Evolutionary conservation across 116 monocot genomes (phyloP), one percentile per base, ranked within the genome.

Genomic region (Phalaenopsis hybrid): DNA sequence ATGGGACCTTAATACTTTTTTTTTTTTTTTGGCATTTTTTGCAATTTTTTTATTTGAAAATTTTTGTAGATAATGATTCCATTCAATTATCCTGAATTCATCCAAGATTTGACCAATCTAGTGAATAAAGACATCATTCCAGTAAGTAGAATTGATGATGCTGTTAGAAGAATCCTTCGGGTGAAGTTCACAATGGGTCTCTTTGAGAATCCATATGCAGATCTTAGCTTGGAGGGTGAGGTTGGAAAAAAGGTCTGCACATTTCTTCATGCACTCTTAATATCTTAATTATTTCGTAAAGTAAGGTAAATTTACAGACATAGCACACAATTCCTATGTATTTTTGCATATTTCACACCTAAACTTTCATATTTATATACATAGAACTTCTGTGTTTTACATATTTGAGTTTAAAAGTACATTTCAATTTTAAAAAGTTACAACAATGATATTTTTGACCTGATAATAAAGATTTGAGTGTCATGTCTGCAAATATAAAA

Each of bases 161-260:
- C 89, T 6, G 89, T 89, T 31, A 77, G 82, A 51, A 86, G 89
- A 63, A 89, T 89, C 31, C 81, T 89, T 25, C 84, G 86, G 8
- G 89, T 89, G 33, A 89, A 89, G 74, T 89, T 89, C 82, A 82
- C 75, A n/a, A 78, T 89, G 82, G 89, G 89, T 59, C 86, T 89
- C 25, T 89, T 89, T 78, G 86, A 89, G 86, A 82, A 86, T 57
- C 89, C 89, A 48, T 80, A 81, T 50, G 57, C 86, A 28, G 89
- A 89, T 78, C 61, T 44, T 52, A 84, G 82, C 78, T 80, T 89
- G 21, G 76, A 77, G 4, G 82, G 55, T 52, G 81, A 89, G 61
- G 77, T 89, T 20, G 89, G 89, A 6, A 89, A 84, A 52, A 81
- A 81, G 80, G 89, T 89, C 12, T 69, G 69, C 6, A 31, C 31